Evolutionary conservation across 768 basidiomycete genomes (phyloP).

Genomic region (Tubosaeta sp.): DNA sequence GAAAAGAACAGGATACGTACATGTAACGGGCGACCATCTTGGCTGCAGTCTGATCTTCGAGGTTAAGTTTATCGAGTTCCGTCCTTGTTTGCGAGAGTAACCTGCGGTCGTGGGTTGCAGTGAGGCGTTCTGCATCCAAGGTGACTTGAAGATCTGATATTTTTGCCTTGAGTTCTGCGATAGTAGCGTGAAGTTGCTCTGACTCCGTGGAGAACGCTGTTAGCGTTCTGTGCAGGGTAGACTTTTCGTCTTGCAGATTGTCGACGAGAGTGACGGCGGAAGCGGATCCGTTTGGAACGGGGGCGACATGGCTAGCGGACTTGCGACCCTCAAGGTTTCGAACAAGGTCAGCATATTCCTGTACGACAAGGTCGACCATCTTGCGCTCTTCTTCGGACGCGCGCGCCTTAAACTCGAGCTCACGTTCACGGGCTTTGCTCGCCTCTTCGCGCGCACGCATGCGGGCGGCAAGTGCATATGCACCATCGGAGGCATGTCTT

Average conservation of each 20-base stretch:
- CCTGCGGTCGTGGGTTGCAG: slow-evolving; percentile 38
- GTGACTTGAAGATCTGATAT: slow-evolving; percentile 40
- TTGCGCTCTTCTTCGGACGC: slow-evolving; percentile 53
- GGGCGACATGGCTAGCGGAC: slow-evolving; percentile 13
- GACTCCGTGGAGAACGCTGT: slow-evolving; percentile 47
- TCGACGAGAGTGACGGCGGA: slow-evolving; percentile 26
- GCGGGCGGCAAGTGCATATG: slow-evolving; percentile 52
- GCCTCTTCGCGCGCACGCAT: slow-evolving; percentile 55
- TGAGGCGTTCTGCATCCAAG: slow-evolving; percentile 43
- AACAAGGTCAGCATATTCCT: slow-evolving; percentile 75
- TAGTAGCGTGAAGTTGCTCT: slow-evolving; percentile 41
- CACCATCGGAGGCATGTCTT: slow-evolving; percentile 42
- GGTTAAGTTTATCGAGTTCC: slow-evolving; percentile 50
- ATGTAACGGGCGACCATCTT: slow-evolving; percentile 86
- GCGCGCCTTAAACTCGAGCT: slow-evolving; percentile 42
- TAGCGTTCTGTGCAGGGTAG: slow-evolving; percentile 44
- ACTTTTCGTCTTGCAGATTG: slow-evolving; percentile 46
- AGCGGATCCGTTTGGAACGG: slow-evolving; percentile 10
- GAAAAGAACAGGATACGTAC: slow-evolving; percentile 38
- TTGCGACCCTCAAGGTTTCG: slow-evolving; percentile 53
- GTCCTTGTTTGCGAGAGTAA: slow-evolving; percentile 44
- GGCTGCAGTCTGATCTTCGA: slow-evolving; percentile 72
- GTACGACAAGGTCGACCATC: slow-evolving; percentile 60
- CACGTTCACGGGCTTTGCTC: slow-evolving; percentile 43
- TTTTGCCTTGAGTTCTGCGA: slow-evolving; percentile 40